Conservation (phyloP, 73 alveolate species). For the Tetrahymena borealis region DNA sequence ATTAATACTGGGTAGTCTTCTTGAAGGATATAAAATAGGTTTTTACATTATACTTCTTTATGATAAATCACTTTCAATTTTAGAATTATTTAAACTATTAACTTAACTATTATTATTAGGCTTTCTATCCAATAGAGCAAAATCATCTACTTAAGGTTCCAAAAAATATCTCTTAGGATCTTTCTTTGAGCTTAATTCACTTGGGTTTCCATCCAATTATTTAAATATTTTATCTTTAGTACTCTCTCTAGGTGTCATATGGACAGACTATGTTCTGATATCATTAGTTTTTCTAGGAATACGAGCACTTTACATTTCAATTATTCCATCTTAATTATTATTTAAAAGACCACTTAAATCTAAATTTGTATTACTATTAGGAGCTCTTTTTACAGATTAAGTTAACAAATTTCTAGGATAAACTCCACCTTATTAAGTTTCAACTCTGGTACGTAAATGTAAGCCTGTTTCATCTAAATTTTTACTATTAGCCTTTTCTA, state of each 20-base stretch:
- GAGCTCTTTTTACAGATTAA: not conserved
- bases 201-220: not conserved
- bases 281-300: not conserved
- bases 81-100: not conserved
- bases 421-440: not conserved
- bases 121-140: not conserved
- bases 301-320: not conserved
- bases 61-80: not conserved
- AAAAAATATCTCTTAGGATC: not conserved
- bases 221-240: not conserved
- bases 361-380: not conserved
- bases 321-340: not conserved
- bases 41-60: not conserved
- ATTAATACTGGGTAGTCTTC: not conserved
- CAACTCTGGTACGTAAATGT: not conserved
- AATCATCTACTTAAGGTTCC: not conserved
- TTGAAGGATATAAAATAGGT: not conserved
- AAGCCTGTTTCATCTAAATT: not conserved
- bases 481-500: not conserved
- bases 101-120: not conserved
- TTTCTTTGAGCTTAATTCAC: not conserved
- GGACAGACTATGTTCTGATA: not conserved
- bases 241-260: not conserved
- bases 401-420: not conserved
- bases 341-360: not conserved